These are phyloP conservation scores for Schoenoplectus triqueter DNA, from an alignment of 202 grass and related monocot genomes.

Conservation along the genomic window DNA sequence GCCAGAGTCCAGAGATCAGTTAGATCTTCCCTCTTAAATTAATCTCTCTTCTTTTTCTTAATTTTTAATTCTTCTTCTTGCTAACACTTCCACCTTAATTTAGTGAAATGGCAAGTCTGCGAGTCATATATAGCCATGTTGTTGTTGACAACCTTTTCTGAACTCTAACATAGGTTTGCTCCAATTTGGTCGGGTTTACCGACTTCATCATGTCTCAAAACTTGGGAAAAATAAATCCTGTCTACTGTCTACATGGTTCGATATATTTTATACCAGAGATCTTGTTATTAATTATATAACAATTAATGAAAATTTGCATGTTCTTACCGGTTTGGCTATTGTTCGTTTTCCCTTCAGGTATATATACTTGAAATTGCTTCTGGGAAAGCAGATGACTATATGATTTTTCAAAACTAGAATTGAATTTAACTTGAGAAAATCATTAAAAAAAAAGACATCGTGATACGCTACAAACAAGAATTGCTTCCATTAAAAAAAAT, in stretches of 20 bases:
- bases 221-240: background rate
- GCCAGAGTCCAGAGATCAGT: background rate
- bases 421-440: too few species aligned
- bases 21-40: background rate
- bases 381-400: background rate
- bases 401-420: background rate
- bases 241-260: background rate
- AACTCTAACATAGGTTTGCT: background rate
- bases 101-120: background rate
- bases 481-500: too few species aligned
- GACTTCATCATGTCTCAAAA: background rate
- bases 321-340: background rate
- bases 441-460: too few species aligned
- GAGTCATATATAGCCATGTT: background rate
- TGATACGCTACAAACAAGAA: background rate
- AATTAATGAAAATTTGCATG: background rate
- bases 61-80: background rate
- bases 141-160: background rate
- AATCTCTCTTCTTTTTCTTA: background rate
- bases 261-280: background rate
- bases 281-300: background rate
- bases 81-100: conserved; percentile 16
- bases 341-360: background rate
- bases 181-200: conserved; percentile 1
- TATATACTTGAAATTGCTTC: background rate